Evolutionary conservation across 2,329 filamentous ascomycete genomes (phyloP), one percentile per base, ranked within the genome.

Genomic region (Ophiostoma sp.): DNA sequence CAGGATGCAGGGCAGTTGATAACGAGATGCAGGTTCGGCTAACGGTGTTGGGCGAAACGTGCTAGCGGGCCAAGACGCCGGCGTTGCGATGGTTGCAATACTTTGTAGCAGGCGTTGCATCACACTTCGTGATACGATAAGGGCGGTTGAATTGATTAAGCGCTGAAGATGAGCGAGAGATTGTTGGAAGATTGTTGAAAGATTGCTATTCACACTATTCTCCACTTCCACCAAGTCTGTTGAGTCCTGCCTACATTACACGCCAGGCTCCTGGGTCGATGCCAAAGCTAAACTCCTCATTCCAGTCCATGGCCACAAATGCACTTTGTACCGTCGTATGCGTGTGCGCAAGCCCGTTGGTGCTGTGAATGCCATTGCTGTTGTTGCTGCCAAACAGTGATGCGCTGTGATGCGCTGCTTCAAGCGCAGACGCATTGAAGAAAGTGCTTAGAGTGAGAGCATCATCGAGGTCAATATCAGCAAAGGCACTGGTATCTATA

Each of bases 251-350:
- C 22, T 59, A 59, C 55, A 59, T 5, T 19, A 22, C n/a, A 63
- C n/a, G 59, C 33, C 59, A 59, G 12, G 11, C 52, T 11, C 52
- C 33, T 2, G 33, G 36, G 33, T 59, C 69, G 8, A 69, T 28
- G 22, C 59, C 70, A 31, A 72, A 66, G 31, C 59, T 55, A 28
- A 72, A 72, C 59, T 72, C 70, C 19, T 50, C 59, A 45, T 72
- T 55, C 70, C 70, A 72, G 59, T 72, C 70, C 70, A 72, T 72
- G 45, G 70, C 22, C 25, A 71, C 28, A 28, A 50, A 63, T n/a
- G 66, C 45, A 28, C 28, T 28, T 12, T 48, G 68, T 45, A n/a
- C 55, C 25, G 25, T 5, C 4, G 39, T 3, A 12, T 68, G 42
- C 12, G 64, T 19, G 42, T n/a, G 64, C 39, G 39, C 63, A 66